phyloP scores from a whole-genome alignment of 2,329 filamentous ascomycete species.

The Neurospora sp. region DNA sequence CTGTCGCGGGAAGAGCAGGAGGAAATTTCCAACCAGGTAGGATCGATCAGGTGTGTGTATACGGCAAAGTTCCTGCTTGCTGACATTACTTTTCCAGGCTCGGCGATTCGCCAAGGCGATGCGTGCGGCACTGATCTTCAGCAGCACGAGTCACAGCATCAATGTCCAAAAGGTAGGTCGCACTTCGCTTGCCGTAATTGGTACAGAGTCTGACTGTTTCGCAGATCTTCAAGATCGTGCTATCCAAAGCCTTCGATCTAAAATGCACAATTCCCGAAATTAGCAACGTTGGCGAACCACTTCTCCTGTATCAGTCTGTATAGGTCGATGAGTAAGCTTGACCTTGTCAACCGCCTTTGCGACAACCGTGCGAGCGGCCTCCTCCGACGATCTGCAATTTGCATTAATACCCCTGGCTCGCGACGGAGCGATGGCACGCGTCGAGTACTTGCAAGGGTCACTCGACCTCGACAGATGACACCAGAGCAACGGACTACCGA shows the following conservation, averaged over 20 bases:
- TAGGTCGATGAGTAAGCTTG: slow-evolving; percentile 15
- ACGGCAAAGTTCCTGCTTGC: slow-evolving; percentile 1
- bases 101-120: slow-evolving; percentile 96
- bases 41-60: slow-evolving; percentile 12
- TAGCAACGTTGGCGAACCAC: slow-evolving; percentile 91
- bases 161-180: slow-evolving; percentile 84
- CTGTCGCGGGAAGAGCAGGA: slow-evolving; percentile 96
- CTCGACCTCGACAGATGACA: background rate
- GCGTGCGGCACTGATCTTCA: slow-evolving; percentile 96
- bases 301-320: slow-evolving; percentile 76
- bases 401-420: background rate
- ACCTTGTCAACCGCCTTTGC: background rate
- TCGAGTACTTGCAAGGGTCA: background rate
- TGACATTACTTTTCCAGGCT: slow-evolving; percentile 45
- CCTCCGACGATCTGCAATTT: background rate
- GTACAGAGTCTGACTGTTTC: slow-evolving; percentile 1
- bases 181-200: background rate
- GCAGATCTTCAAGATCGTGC: slow-evolving; percentile 98
- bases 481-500: background rate
- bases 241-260: slow-evolving; percentile 96
- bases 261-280: slow-evolving; percentile 98
- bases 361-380: background rate
- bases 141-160: slow-evolving; percentile 97
- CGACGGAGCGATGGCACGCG: background rate
- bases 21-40: slow-evolving; percentile 91